Evolutionary conservation across 1,139 yeast species (phyloP), one percentile per base, ranked within the genome.

Genomic region (Saccharomycopsis crataegensis): DNA sequence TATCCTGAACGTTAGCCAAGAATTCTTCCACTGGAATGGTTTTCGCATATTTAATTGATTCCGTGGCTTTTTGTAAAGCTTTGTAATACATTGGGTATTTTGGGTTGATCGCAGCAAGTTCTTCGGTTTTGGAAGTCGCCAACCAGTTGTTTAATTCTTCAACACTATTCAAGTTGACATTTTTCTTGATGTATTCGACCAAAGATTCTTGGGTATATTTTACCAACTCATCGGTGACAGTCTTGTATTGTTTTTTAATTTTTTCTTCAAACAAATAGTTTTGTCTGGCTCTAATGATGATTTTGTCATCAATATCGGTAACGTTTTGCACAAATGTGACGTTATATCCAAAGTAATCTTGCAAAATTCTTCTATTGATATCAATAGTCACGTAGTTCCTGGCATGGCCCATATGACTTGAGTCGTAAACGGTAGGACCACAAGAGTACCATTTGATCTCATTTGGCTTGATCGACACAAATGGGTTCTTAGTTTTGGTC

Each of bases 331-430:
- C 90, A 69, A 90, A 93, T 51, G 76, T 76, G 49, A 93, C 78
- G 62, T 87, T 82, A 70, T 88, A 93, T 22, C 96, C 96, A 70
- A 94, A 93, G 69, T 89, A 91, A 66, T 91, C 90, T 67, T 83
- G 88, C 60, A 93, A 68, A 50, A 94, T 78, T 62, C 99, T 78
- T 66, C 99, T 81, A 66, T 89, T 86, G 65, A 93, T 89, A 68
- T 94, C 99, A 53, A 89, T 87, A 8, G 96, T 82, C 50, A 93
- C 98, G 66, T 93, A 94, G 71, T 93, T 93, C 69, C 99, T 77
- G 22, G 99, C 99, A 70, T 94, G 99, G n/a, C 99, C 99, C 97
- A 93, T 89, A 66, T 93, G 99, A 52, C 94, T 82, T 46, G 94
- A 83, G 68, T 93, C 96, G 65, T 93, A 93, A n/a, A 93, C 98